Evolutionary conservation across 352 stramenopile genomes (phyloP), one percentile per base, ranked within the genome.

Genomic region (Globisporangium alternatum): DNA sequence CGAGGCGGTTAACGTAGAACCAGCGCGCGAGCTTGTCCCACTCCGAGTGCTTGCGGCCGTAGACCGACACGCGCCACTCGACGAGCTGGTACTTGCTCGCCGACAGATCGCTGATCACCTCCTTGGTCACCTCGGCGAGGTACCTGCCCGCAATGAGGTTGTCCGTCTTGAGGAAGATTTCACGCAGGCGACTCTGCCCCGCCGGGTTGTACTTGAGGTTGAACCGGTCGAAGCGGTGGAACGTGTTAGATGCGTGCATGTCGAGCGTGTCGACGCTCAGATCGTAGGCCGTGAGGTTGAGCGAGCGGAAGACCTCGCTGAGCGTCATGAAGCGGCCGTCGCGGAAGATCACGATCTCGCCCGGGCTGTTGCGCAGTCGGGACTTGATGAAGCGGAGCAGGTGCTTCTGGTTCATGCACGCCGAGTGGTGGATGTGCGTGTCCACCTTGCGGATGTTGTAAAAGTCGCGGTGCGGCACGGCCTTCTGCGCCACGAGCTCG

Each of bases 141-240:
- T 98, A 98, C 58, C 97, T 91, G 31, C 97, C 96, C 21, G 89
- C 86, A 49, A 99, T 98, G 30, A 98, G 71, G 76, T 99, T 99
- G 75, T 98, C 95, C 1, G 94, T 98, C 81, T 99, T 99, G 21
- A 99, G 77, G 71, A 99, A 99, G 66, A 99, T 99, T 68, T 98
- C 95, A 25, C 97, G 77, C 76, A 99, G 88, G 15, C 90, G 83
- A 77, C 79, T 95, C 75, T 99, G 91, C 45, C 76, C 96, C 67
- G 95, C 76, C 25, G 97, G 98, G 77, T 98, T 99, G 80, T 99
- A 99, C 81, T 99, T 99, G 47, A 98, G 79, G 76, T 99, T 99
- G 74, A 99, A 99, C 41, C 98, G 97, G 72, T 99, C 98, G 78
- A 99, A 99, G 65, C 97, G 87, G 69, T 99, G 97, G 81, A 99